Evolutionary conservation across 768 basidiomycete species (phyloP).

Genomic region (Leccinum ochraceum): DNA sequence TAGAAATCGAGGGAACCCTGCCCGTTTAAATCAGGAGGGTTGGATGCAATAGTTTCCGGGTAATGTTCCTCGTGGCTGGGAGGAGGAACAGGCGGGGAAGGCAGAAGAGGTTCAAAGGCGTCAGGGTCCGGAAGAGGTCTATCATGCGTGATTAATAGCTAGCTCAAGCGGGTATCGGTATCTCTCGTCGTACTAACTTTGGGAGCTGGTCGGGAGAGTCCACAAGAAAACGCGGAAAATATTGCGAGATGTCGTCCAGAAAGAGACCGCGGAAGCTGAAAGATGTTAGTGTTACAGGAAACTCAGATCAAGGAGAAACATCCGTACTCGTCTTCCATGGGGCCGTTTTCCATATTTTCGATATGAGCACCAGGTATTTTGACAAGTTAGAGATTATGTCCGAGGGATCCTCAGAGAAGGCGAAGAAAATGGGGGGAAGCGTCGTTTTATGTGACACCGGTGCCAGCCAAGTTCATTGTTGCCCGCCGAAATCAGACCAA

Average conservation of each 20-base stretch:
- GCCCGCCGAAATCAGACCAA: background rate
- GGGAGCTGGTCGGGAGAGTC: background rate
- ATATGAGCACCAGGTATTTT: background rate
- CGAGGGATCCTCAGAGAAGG: too few relatives aligned
- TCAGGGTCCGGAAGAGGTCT: constrained; percentile 3
- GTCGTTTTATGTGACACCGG: background rate
- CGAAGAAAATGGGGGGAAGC: too few relatives aligned
- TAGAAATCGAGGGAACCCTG: background rate
- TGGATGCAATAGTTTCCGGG: too few relatives aligned
- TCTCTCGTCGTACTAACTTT: background rate
- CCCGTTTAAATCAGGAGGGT: background rate
- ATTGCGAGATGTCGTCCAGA: background rate
- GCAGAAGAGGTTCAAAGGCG: background rate
- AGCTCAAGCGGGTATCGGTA: background rate
- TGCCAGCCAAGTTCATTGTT: background rate
- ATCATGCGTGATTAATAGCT: background rate
- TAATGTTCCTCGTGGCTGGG: background rate
- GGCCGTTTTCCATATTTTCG: background rate
- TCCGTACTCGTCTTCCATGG: background rate
- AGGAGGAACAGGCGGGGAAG: too few relatives aligned
- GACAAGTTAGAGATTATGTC: background rate
- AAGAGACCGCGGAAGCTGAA: background rate
- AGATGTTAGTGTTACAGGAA: background rate
- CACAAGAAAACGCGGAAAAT: background rate
- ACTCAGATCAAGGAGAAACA: background rate